phyloP scores from a whole-genome alignment of 495 filamentous ascomycete genomes.

The Gamarada debralockiae region DNA sequence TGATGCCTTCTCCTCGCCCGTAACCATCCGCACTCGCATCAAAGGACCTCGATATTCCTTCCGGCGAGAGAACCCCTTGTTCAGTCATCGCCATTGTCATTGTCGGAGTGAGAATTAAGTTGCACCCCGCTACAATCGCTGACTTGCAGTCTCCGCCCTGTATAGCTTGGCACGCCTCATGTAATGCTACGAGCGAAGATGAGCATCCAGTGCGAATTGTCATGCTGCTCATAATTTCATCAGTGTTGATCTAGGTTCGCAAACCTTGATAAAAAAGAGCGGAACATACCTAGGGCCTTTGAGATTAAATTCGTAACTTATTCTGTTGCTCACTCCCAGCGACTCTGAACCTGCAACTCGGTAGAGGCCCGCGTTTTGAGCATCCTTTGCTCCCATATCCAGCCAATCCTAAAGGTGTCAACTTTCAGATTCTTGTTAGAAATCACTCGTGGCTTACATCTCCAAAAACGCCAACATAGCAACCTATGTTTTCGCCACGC shows the following conservation, averaged over 20 bases:
- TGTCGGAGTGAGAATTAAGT: conserved; percentile 8
- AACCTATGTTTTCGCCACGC: conserved; percentile 20
- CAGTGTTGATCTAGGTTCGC: neutral
- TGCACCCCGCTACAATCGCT: conserved; percentile 7
- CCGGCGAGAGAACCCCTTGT: conserved; percentile 6
- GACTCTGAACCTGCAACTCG: conserved; percentile 34
- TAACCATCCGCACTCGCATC: conserved; percentile 61
- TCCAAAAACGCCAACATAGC: conserved; percentile 31
- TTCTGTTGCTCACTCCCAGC: conserved; percentile 55
- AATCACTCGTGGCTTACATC: neutral
- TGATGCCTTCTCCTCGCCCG: conserved; percentile 59
- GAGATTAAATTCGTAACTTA: conserved; percentile 51
- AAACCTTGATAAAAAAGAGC: neutral
- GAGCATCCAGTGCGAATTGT: conserved; percentile 85
- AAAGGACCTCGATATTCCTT: conserved; percentile 54
- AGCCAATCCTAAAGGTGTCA: conserved; percentile 30
- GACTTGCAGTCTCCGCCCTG: neutral
- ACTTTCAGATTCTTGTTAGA: neutral
- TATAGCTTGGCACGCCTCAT: conserved; percentile 1
- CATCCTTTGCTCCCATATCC: conserved; percentile 29
- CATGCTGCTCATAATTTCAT: conserved; percentile 38
- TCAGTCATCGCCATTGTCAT: neutral
- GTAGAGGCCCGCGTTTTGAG: conserved; percentile 28
- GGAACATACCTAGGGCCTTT: conserved; percentile 38
- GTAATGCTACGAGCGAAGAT: conserved; percentile 32